phyloP scores from a whole-genome alignment of 805 yeast species.

The Candida namnaoensis region DNA sequence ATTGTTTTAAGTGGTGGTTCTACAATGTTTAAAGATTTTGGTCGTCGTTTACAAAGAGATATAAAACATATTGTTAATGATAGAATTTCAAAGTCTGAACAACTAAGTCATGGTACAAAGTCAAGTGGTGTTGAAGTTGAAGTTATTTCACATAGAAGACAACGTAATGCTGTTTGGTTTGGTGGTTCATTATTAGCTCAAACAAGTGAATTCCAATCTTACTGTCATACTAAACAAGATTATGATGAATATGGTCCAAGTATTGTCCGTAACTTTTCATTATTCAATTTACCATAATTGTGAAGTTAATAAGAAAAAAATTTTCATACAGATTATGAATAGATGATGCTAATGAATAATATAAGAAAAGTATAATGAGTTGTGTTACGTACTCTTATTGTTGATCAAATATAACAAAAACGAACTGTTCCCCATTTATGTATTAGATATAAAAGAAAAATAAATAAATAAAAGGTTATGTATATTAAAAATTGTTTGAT shows the following conservation, averaged over 20 bases:
- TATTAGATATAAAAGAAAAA: too few relatives aligned
- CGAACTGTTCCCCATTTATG: too few relatives aligned
- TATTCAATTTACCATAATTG: conserved; percentile 75
- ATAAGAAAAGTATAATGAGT: too few relatives aligned
- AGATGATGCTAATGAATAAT: too few relatives aligned
- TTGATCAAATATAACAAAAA: too few relatives aligned
- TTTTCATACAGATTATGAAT: too few relatives aligned
- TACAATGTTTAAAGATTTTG: conserved; percentile 97
- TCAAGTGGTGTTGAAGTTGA: conserved; percentile 95
- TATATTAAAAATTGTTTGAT: too few relatives aligned
- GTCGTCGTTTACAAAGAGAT: conserved; percentile 95
- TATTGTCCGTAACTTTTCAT: conserved; percentile 93
- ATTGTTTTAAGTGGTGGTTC: conserved; percentile 97
- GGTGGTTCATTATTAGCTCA: conserved; percentile 97
- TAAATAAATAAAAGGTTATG: too few relatives aligned
- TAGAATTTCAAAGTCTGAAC: conserved; percentile 78
- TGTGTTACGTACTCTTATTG: too few relatives aligned
- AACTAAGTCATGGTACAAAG: conserved; percentile 51
- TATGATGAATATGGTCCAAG: conserved; percentile 98
- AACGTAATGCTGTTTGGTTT: conserved; percentile 98
- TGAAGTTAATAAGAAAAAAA: too few relatives aligned
- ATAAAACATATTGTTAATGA: conserved; percentile 79
- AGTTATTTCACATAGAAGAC: conserved; percentile 95
- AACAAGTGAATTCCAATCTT: conserved; percentile 92
- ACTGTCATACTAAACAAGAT: conserved; percentile 94